A percentile compares a stretch with the other conserved stretches of the same genome.
Conservation (phyloP, 2,329 filamentous ascomycete species). For the Alternaria longipes region DNA sequence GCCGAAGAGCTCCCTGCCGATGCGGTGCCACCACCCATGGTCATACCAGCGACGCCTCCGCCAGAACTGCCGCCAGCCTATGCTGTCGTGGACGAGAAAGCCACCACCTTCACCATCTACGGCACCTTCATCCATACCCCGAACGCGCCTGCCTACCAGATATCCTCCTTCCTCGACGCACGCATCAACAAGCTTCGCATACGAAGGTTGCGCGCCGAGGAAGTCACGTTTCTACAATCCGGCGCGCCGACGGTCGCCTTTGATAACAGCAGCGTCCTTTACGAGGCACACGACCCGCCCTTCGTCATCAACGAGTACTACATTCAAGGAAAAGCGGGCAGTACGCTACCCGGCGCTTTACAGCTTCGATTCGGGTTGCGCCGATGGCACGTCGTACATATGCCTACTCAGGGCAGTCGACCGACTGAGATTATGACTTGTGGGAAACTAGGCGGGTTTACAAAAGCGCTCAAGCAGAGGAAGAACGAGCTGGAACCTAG, state of each 20-base stretch:
- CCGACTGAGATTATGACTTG: constrained; percentile 30
- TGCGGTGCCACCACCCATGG: background rate
- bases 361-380: constrained; percentile 28
- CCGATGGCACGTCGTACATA: constrained; percentile 32
- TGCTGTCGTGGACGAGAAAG: constrained; percentile 30
- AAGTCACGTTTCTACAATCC: constrained; percentile 26
- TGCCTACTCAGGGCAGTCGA: constrained; percentile 21
- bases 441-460: constrained; percentile 29
- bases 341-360: constrained; percentile 29
- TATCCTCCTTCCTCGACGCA: constrained; percentile 37
- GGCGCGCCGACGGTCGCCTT: constrained; percentile 30
- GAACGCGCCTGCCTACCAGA: constrained; percentile 35
- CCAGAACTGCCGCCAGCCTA: constrained; percentile 33
- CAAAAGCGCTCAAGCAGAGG: constrained; percentile 20
- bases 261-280: constrained; percentile 26
- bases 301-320: constrained; percentile 34
- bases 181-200: constrained; percentile 31
- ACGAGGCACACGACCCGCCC: constrained; percentile 39
- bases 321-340: constrained; percentile 24
- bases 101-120: constrained; percentile 35
- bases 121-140: constrained; percentile 40
- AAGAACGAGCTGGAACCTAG: constrained; percentile 28
- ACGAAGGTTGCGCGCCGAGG: constrained; percentile 30
- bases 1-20: background rate
- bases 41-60: background rate